These are phyloP conservation scores for Cystofilobasidium macerans DNA, from an alignment of 768 basidiomycete species.

Conservation along the genomic window DNA sequence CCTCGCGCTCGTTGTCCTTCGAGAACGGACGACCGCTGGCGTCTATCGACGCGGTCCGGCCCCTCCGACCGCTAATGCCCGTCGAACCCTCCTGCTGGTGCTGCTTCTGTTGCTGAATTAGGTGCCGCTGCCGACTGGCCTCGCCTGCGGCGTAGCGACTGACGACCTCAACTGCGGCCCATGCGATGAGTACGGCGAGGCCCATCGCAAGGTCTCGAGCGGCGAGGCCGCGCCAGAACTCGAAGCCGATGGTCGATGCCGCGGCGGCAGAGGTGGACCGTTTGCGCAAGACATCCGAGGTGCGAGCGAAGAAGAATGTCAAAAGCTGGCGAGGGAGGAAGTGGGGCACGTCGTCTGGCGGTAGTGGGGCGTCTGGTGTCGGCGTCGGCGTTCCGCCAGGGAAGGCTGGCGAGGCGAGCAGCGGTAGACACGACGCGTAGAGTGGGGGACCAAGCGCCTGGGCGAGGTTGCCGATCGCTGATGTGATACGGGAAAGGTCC, in stretches of 20 bases:
- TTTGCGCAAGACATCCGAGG: too few species aligned
- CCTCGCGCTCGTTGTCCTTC: too few species aligned
- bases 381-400: background rate
- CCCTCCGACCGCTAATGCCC: too few species aligned
- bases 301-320: too few species aligned
- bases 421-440: conserved; percentile 12
- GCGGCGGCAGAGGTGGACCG: background rate
- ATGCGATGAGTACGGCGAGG: background rate
- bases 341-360: too few species aligned
- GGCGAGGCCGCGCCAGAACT: conserved; percentile 10
- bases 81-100: too few species aligned
- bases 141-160: too few species aligned
- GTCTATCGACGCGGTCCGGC: too few species aligned
- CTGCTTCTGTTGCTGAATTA: too few species aligned
- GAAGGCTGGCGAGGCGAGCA: background rate
- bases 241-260: background rate
- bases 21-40: too few species aligned
- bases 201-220: conserved; percentile 8
- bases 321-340: background rate
- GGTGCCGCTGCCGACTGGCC: too few species aligned
- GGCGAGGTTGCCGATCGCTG: conserved; percentile 21
- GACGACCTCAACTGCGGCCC: conserved; percentile 8
- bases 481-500: background rate
- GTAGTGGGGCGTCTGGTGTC: too few species aligned
- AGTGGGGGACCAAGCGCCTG: conserved; percentile 10